phyloP scores from a whole-genome alignment of 352 stramenopile species.

The Globisporangium mamillatum region DNA sequence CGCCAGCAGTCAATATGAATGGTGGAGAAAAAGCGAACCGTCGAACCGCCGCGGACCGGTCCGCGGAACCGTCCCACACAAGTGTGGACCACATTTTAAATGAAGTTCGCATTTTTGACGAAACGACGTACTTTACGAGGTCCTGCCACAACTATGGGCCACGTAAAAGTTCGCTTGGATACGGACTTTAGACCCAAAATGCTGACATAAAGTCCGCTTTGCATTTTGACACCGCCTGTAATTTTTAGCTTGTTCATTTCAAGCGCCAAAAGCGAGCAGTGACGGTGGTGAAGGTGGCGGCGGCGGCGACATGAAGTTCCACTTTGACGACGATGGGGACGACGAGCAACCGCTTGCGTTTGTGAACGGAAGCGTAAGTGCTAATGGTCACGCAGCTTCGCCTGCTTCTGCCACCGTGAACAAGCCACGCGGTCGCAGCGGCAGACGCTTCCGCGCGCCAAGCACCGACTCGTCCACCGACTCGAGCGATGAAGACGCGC shows the following conservation, averaged over 20 bases:
- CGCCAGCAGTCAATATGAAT: slow-evolving; percentile 39
- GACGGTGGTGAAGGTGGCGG: not conserved
- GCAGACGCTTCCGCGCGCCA: slow-evolving; percentile 42
- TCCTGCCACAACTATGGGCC: no score
- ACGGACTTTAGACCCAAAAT: no score
- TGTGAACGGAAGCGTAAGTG: not conserved
- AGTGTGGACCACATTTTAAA: slow-evolving; percentile 26
- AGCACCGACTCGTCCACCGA: slow-evolving; percentile 40
- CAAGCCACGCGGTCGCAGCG: not conserved
- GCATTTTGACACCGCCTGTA: not conserved
- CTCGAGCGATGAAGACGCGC: slow-evolving; percentile 39
- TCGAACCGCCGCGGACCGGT: slow-evolving; percentile 14
- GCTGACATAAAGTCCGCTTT: no score
- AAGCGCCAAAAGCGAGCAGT: not conserved
- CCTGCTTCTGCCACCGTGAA: no score
- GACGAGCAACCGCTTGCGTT: slow-evolving; percentile 12
- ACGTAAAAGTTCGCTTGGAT: not conserved
- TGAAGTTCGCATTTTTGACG: slow-evolving; percentile 19
- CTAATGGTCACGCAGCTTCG: not conserved
- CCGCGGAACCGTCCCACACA: slow-evolving; percentile 9
- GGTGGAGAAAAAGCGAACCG: slow-evolving; percentile 35
- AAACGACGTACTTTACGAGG: slow-evolving; percentile 20
- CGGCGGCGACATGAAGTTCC: slow-evolving; percentile 46
- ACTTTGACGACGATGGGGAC: slow-evolving; percentile 30
- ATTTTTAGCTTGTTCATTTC: not conserved